Conservation (phyloP, 2,329 filamentous ascomycete genomes). For the Fusarium oligoseptatum region DNA sequence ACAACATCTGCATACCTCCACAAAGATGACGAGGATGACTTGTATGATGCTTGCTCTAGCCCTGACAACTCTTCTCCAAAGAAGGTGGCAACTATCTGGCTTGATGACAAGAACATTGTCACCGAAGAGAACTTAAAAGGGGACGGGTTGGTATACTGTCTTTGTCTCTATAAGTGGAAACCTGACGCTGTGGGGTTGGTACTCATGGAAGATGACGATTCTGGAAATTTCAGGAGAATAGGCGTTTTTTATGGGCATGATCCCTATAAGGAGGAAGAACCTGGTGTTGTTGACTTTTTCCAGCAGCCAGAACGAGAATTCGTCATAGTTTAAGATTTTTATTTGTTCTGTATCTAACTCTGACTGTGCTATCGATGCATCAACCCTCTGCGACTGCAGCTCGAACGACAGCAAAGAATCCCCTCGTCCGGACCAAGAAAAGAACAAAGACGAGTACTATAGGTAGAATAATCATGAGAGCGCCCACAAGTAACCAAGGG, state of each 20-base stretch:
- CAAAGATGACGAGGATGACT: not conserved
- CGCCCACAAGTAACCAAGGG: slow-evolving; percentile 1
- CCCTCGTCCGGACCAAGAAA: slow-evolving; percentile 27
- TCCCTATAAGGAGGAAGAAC: not conserved
- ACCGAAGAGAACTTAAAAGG: not conserved
- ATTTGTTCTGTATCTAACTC: not conserved
- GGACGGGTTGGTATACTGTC: not conserved
- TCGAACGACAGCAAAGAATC: slow-evolving; percentile 32
- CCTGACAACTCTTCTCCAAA: not conserved
- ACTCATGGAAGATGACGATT: not conserved
- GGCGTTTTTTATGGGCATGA: not conserved
- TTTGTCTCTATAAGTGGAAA: not conserved
- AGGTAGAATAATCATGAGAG: slow-evolving; percentile 10
- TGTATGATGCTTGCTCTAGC: not conserved
- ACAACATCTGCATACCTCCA: not conserved
- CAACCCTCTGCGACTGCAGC: not conserved
- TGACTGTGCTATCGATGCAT: not conserved
- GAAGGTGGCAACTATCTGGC: not conserved
- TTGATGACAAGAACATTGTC: not conserved
- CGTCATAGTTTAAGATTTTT: not conserved
- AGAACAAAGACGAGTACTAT: slow-evolving; percentile 12
- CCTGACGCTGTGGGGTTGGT: not conserved
- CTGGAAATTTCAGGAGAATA: not conserved
- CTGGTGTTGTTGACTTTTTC: not conserved
- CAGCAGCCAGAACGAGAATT: not conserved